These are phyloP conservation scores for Breynia disticha DNA, from an alignment of 441 rosid genomes.

Conservation along the genomic window DNA sequence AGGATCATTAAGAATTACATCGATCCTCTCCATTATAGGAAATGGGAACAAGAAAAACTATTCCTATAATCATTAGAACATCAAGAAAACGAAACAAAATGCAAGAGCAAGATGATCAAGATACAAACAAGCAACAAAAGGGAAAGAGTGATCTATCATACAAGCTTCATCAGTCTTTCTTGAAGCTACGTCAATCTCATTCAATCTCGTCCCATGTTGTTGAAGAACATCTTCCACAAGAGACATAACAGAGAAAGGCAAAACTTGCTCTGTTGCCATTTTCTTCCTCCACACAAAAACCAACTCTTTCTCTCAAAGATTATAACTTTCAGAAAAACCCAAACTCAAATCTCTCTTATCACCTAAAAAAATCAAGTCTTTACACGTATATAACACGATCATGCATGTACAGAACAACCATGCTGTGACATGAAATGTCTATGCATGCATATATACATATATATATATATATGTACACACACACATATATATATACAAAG, in stretches of 20 bases:
- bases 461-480: too few relatives aligned
- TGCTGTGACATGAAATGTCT: too few relatives aligned
- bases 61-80: background rate
- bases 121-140: slow-evolving; percentile 2
- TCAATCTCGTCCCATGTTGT: slow-evolving; percentile 41
- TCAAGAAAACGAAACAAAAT: background rate
- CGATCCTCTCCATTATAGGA: background rate
- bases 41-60: background rate
- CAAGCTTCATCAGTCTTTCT: slow-evolving; percentile 62
- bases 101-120: background rate
- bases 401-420: too few relatives aligned
- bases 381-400: background rate
- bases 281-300: background rate
- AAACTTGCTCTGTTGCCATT: slow-evolving; percentile 51
- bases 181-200: slow-evolving; percentile 35
- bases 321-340: slow-evolving; percentile 6
- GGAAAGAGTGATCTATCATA: slow-evolving; percentile 30
- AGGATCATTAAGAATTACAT: too few relatives aligned
- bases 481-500: background rate
- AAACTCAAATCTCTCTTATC: slow-evolving; percentile 9
- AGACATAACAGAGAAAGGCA: slow-evolving; percentile 49
- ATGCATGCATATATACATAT: too few relatives aligned
- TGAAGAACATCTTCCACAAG: slow-evolving; percentile 76
- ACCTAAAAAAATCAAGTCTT: slow-evolving; percentile 2
- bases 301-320: slow-evolving; percentile 2